These are phyloP conservation scores for Gynandropsis gynandra DNA, from an alignment of 345 rosid genomes.

Conservation along the genomic window DNA sequence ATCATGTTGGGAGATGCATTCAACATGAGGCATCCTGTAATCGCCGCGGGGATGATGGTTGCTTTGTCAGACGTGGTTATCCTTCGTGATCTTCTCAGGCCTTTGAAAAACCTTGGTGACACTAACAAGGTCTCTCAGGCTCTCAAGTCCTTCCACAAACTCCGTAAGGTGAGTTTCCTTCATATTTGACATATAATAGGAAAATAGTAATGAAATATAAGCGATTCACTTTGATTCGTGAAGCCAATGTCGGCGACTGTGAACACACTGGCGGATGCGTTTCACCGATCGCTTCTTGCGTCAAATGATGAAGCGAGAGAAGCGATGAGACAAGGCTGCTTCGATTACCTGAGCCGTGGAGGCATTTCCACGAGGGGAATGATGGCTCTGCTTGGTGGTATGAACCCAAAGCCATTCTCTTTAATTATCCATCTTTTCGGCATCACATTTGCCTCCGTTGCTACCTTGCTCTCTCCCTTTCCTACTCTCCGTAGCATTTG, in stretches of 20 bases:
- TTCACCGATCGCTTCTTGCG: constrained; percentile 24
- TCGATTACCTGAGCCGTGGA: constrained; percentile 23
- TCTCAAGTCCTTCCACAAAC: constrained; percentile 39
- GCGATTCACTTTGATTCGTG: background rate
- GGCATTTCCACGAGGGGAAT: constrained; percentile 19
- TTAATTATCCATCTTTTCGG: constrained; percentile 27
- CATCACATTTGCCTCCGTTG: constrained; percentile 28
- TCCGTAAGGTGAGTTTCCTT: constrained; percentile 36
- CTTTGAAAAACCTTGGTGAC: constrained; percentile 31
- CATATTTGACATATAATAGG: background rate
- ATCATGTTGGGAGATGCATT: constrained; percentile 47
- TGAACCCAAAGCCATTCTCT: constrained; percentile 26
- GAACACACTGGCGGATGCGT: constrained; percentile 27
- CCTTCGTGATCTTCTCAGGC: constrained; percentile 37
- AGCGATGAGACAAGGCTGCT: constrained; percentile 32
- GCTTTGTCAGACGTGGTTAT: constrained; percentile 43
- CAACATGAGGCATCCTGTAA: constrained; percentile 47
- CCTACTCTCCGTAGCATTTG: constrained; percentile 33
- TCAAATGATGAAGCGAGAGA: constrained; percentile 27
- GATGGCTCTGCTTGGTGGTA: constrained; percentile 28
- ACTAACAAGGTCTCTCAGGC: constrained; percentile 27
- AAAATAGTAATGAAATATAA: background rate
- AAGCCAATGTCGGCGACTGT: constrained; percentile 34
- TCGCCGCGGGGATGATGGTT: constrained; percentile 54
- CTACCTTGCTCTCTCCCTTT: constrained; percentile 25